Evolutionary conservation across 1,284 basidiomycete species (phyloP).

Genomic region (Marasmius fiardii): DNA sequence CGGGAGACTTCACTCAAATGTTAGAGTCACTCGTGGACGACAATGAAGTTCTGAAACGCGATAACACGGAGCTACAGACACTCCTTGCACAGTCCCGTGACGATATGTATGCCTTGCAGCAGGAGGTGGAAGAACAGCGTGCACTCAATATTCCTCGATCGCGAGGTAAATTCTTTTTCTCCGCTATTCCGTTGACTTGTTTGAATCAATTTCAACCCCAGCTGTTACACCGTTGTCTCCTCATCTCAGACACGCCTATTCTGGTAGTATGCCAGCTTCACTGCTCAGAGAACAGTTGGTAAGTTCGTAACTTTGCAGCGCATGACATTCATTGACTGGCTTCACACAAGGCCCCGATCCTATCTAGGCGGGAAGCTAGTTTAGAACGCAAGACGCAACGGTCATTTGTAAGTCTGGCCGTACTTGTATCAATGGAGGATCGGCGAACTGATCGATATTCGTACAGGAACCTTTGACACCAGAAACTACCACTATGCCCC

Average conservation of each 20-base stretch:
- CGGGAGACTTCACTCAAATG: constrained; percentile 62
- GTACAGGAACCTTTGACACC: constrained; percentile 60
- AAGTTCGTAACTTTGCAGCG: not conserved
- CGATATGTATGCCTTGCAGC: constrained; percentile 63
- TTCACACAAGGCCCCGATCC: constrained; percentile 2
- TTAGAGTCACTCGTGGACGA: constrained; percentile 81
- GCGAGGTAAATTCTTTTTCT: constrained; percentile 31
- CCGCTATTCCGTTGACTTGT: not conserved
- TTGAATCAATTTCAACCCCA: constrained; percentile 14
- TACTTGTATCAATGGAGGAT: not conserved
- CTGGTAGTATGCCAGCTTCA: constrained; percentile 38
- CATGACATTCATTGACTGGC: not conserved
- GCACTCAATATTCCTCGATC: constrained; percentile 37
- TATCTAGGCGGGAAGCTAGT: constrained; percentile 27
- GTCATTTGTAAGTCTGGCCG: constrained; percentile 36
- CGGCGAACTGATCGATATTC: not conserved
- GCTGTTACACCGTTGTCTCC: constrained; percentile 33
- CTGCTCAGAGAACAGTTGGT: constrained; percentile 29
- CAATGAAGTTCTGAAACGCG: constrained; percentile 78
- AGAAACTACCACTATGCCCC: constrained; percentile 51
- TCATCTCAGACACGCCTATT: constrained; percentile 28
- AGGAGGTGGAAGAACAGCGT: constrained; percentile 72
- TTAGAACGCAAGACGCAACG: constrained; percentile 29
- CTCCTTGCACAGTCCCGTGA: constrained; percentile 76
- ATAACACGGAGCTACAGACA: constrained; percentile 75